A percentile compares a stretch with the other conserved stretches of the same genome.
Conservation (phyloP, 495 filamentous ascomycete species). For the Annulohypoxylon moriforme region DNA sequence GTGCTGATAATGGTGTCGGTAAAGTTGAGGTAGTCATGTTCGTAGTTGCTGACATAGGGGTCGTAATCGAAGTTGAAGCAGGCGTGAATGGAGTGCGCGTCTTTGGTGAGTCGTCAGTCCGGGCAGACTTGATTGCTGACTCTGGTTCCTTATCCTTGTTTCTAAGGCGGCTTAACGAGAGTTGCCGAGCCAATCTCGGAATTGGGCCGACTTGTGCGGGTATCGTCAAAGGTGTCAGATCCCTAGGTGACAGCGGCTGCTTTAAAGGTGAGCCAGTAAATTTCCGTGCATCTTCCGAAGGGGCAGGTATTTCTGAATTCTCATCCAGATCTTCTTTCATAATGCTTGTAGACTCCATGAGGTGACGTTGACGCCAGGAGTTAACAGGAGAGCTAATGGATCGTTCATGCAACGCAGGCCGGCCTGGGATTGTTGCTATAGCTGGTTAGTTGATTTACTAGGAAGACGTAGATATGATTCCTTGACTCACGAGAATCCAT, state of each 20-base stretch:
- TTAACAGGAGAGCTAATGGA: slow-evolving; percentile 71
- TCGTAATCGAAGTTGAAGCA: slow-evolving; percentile 55
- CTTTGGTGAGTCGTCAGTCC: slow-evolving; percentile 59
- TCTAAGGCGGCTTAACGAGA: slow-evolving; percentile 55
- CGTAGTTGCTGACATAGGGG: slow-evolving; percentile 53
- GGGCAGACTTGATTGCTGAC: slow-evolving; percentile 45
- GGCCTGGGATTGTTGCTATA: slow-evolving; percentile 78
- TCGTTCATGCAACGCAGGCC: slow-evolving; percentile 72
- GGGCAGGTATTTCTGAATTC: slow-evolving; percentile 37
- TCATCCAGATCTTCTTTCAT: slow-evolving; percentile 47
- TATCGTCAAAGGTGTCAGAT: slow-evolving; percentile 63
- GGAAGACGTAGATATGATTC: not conserved
- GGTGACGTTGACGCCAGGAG: slow-evolving; percentile 59
- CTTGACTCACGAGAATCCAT: slow-evolving; percentile 78
- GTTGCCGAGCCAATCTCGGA: slow-evolving; percentile 52
- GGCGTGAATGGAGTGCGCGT: slow-evolving; percentile 58
- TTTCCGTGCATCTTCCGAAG: slow-evolving; percentile 18
- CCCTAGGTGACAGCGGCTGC: slow-evolving; percentile 63
- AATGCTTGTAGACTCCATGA: slow-evolving; percentile 52
- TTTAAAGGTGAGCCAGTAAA: slow-evolving; percentile 40
- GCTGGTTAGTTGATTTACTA: slow-evolving; percentile 42
- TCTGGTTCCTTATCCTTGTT: slow-evolving; percentile 53
- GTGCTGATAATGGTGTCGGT: slow-evolving; percentile 60
- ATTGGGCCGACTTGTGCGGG: slow-evolving; percentile 53
- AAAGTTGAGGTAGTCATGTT: slow-evolving; percentile 51